Base-by-base conservation (phyloP, 495 filamentous ascomycete genomes). In the Penicillium salamii region DNA sequence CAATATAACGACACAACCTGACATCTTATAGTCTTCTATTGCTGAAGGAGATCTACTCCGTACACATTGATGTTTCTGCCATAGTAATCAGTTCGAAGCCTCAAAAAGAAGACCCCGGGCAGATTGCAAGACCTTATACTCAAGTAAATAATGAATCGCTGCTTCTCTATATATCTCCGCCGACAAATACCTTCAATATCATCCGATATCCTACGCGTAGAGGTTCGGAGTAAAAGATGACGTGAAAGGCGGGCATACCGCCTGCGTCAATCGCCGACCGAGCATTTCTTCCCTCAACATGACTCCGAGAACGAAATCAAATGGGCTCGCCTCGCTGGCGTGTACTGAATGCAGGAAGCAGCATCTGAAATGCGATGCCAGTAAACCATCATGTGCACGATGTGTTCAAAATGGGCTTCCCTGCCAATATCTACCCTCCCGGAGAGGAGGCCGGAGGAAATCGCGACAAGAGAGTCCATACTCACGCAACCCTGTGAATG, bases 281-380 rank as follows among this genome's bases (percentile, higher is more conserved):
- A 21, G 18, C 36, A 6, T 39, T 39, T 11, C 19, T 39, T 39
- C 19, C 20, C 26, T 37, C 9, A 51, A 15, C 40, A 57, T 59
- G 57, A 53, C 57, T 18, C 49, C 53, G 6, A 47, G 46, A 28
- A 58, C 61, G 2, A 63, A 61, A 35, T 37, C 52, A 26, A 63
- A 42, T 42, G 61, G 61, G 6, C 42, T 63, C 24, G 57, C 50
- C 20, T 62, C 69, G 4, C 54, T 74, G 7, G 70, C 70, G n/a
- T 74, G 70, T 35, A 71, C 66, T 2, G 69, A 69, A 40, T 74
- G 70, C 58, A 61, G 70, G 14, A 71, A 71, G 42, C 69, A 74
- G 20, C 70, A 74, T 52, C 52, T 74, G 14, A 72, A 72, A 58
- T 74, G 70, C 37, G 69, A 74, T 15, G 69, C 62, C 3, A 56